phyloP scores from a whole-genome alignment of 2,329 filamentous ascomycete genomes.

The Hymenoscyphus fructigenus region DNA sequence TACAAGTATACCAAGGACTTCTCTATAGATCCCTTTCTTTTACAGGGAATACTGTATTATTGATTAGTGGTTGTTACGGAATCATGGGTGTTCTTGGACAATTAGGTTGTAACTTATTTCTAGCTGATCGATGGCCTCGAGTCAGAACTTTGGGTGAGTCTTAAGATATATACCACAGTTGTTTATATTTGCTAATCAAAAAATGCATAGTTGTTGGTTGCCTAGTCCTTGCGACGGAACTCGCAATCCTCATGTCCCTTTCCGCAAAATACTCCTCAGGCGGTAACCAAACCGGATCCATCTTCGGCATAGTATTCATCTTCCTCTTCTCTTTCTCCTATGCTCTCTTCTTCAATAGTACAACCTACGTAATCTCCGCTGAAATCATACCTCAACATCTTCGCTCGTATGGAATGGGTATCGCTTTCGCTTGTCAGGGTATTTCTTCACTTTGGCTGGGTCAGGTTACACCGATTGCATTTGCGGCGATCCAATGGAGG shows the following conservation, averaged over 20 bases:
- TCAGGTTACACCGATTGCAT: constrained; percentile 39
- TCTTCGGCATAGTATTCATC: no score
- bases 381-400: constrained; percentile 39
- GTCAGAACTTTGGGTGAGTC: no score
- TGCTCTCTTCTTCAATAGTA: constrained; percentile 11
- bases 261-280: no score
- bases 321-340: no score
- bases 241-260: no score
- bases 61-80: constrained; percentile 39
- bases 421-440: constrained; percentile 35
- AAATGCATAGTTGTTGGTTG: no score
- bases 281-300: no score
- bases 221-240: no score
- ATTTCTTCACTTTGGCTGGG: constrained; percentile 34
- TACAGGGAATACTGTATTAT: constrained; percentile 33
- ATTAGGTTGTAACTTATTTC: constrained; percentile 20
- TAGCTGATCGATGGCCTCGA: no score
- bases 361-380: constrained; percentile 36
- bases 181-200: no score
- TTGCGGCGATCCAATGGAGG: constrained; percentile 39
- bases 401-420: constrained; percentile 34
- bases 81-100: constrained; percentile 40
- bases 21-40: constrained; percentile 33
- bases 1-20: no score
- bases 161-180: no score